Evolutionary conservation across 352 stramenopile genomes (phyloP).

Genomic region (Globisporangium polare): DNA sequence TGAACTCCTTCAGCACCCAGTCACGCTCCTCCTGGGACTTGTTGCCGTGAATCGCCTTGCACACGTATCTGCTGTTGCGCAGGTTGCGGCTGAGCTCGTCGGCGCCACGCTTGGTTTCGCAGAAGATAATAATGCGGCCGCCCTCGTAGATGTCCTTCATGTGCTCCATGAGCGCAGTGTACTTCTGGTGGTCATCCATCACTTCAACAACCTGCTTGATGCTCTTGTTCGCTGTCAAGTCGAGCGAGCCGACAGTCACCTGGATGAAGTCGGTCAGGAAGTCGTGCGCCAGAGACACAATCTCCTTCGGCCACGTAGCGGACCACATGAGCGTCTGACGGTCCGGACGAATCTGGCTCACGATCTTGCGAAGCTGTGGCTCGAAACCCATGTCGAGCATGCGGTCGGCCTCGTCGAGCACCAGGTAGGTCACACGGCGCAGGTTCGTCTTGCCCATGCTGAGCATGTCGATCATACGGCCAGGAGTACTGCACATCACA

Average conservation of each 20-base stretch:
- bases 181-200: constrained; percentile 96
- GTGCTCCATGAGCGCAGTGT: constrained; percentile 83
- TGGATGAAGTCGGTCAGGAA: constrained; percentile 98
- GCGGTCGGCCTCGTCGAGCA: constrained; percentile 98
- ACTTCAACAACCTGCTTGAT: constrained; percentile 98
- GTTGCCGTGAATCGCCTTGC: constrained; percentile 98
- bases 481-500: constrained; percentile 78
- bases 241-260: constrained; percentile 93
- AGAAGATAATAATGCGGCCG: constrained; percentile 98
- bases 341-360: constrained; percentile 96
- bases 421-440: constrained; percentile 97
- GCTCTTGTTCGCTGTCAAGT: constrained; percentile 97
- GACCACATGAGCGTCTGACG: constrained; percentile 99
- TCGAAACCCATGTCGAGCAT: constrained; percentile 97
- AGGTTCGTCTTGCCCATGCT: constrained; percentile 96
- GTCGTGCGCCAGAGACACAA: constrained; percentile 95
- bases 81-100: constrained; percentile 96
- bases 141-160: constrained; percentile 87
- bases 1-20: constrained; percentile 97
- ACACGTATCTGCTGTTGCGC: constrained; percentile 91
- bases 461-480: constrained; percentile 98
- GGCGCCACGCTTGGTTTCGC: constrained; percentile 98
- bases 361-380: constrained; percentile 94
- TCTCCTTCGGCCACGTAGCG: constrained; percentile 98
- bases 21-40: constrained; percentile 98